These are phyloP conservation scores for Cryphonectria naterciae DNA, from an alignment of 2,329 filamentous ascomycete genomes.

Conservation along the genomic window DNA sequence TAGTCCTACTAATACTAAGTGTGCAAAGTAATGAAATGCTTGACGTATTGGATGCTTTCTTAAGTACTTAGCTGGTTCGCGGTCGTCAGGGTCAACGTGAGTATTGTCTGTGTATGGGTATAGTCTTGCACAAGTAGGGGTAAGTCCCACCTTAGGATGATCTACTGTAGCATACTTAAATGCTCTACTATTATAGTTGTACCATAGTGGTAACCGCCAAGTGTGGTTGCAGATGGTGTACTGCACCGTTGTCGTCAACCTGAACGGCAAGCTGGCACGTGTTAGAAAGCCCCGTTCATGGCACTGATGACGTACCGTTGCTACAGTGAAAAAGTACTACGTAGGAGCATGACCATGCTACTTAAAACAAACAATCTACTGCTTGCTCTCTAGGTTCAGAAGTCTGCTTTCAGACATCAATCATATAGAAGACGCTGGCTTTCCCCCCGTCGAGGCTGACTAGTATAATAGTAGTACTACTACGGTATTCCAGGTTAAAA, in stretches of 20 bases:
- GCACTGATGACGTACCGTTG: background rate
- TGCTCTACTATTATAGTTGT: background rate
- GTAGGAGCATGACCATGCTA: too few species aligned
- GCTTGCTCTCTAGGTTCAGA: too few species aligned
- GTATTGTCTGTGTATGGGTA: background rate
- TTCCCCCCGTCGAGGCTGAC: background rate
- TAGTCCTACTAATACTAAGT: background rate
- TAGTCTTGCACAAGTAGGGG: background rate
- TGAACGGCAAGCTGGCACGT: background rate
- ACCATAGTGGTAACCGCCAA: background rate
- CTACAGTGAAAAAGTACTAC: background rate
- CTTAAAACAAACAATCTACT: too few species aligned
- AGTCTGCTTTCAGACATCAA: conserved; percentile 1
- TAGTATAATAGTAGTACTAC: background rate
- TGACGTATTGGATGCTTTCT: background rate
- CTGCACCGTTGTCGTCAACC: background rate
- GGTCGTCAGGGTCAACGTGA: too few species aligned
- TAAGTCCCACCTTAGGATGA: background rate
- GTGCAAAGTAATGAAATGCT: background rate
- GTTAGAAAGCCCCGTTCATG: background rate
- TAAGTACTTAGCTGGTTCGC: too few species aligned
- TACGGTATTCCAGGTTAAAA: too few species aligned
- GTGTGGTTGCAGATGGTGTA: conserved; percentile 2
- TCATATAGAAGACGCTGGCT: background rate
- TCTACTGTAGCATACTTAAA: background rate